Conservation (phyloP, 306 rosid genomes). For the Abrus precatorius region DNA sequence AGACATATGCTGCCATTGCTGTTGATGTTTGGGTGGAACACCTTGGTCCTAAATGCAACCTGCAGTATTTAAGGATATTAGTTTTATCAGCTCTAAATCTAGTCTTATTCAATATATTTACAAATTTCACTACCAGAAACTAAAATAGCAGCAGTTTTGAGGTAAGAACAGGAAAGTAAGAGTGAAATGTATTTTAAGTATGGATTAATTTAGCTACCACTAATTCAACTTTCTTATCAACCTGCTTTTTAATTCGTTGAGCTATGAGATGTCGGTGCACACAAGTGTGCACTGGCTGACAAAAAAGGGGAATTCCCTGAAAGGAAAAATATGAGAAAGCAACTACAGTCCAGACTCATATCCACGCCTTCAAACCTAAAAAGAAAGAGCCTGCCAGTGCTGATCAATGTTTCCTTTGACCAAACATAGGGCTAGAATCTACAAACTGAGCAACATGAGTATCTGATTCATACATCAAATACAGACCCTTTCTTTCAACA, state of each 20-base stretch:
- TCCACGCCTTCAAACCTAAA: too few relatives aligned
- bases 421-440: too few relatives aligned
- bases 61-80: slow-evolving; percentile 52
- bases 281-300: neutral
- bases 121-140: neutral
- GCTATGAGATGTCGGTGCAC: neutral
- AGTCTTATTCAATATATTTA: neutral
- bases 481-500: too few relatives aligned
- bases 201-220: neutral
- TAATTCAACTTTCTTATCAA: slow-evolving; percentile 15
- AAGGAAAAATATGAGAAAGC: neutral
- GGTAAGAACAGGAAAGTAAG: neutral
- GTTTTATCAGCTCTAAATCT: neutral
- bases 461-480: too few relatives aligned
- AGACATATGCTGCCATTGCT: slow-evolving; percentile 92
- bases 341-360: neutral
- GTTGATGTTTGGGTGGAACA: slow-evolving; percentile 92
- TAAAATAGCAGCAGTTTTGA: neutral
- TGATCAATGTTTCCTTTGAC: too few relatives aligned
- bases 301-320: neutral
- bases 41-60: slow-evolving; percentile 97
- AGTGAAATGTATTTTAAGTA: neutral
- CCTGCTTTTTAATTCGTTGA: neutral
- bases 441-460: too few relatives aligned
- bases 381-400: too few relatives aligned